These are phyloP conservation scores for Pythium angustatum DNA, from an alignment of 352 stramenopile species.

Conservation along the genomic window DNA sequence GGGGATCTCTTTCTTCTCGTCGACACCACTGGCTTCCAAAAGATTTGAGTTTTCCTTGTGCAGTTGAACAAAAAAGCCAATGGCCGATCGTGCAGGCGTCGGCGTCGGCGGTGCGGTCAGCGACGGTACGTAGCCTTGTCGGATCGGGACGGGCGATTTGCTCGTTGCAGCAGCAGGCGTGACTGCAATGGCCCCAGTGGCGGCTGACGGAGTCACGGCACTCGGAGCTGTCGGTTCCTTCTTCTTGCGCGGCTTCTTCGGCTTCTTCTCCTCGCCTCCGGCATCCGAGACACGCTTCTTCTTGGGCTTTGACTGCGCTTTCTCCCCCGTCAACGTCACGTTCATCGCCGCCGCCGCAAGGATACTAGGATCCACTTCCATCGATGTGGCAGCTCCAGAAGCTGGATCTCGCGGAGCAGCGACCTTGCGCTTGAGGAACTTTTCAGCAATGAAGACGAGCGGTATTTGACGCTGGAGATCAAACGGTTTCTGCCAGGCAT, in stretches of 20 bases:
- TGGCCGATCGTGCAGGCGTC: constrained; percentile 30
- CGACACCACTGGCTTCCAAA: background rate
- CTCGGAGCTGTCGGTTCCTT: constrained; percentile 23
- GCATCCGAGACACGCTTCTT: constrained; percentile 17
- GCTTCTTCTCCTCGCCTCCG: constrained; percentile 10
- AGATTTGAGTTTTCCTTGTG: constrained; percentile 29
- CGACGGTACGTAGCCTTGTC: constrained; percentile 39
- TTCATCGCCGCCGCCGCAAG: constrained; percentile 14
- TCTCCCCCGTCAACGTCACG: constrained; percentile 21
- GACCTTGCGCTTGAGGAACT: constrained; percentile 52
- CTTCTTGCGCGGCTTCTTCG: constrained; percentile 30
- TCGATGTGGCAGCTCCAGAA: background rate
- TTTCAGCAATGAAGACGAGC: constrained; percentile 57
- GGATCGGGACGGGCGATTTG: constrained; percentile 17
- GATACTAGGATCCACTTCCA: constrained; percentile 6
- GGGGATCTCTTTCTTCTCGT: background rate
- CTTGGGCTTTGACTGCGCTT: constrained; percentile 18
- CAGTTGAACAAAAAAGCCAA: constrained; percentile 49
- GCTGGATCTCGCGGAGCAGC: background rate
- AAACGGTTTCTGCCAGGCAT: constrained; percentile 47
- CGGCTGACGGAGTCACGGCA: constrained; percentile 6
- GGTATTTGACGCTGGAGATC: constrained; percentile 43
- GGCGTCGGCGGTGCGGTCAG: constrained; percentile 41
- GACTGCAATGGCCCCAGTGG: background rate
- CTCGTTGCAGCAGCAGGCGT: background rate